Evolutionary conservation across 495 filamentous ascomycete genomes (phyloP).

Genomic region (Aspergillus taichungensis): DNA sequence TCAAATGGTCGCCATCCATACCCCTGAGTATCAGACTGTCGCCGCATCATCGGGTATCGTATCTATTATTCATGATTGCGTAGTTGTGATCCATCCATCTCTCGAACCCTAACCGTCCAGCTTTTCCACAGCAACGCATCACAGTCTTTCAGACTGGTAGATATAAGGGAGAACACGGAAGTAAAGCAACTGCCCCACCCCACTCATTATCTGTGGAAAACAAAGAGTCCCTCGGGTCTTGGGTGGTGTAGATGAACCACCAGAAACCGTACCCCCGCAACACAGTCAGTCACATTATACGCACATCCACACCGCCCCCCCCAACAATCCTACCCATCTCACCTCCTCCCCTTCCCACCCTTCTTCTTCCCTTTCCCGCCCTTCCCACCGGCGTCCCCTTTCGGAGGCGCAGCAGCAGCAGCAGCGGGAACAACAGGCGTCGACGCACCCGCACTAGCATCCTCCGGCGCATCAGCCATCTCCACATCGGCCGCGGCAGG

Average conservation of each 20-base stretch:
- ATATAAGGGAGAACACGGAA: background rate
- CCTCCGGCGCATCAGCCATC: conserved; percentile 28
- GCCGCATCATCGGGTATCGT: too few species aligned
- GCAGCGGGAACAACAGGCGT: background rate
- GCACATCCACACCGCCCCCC: conserved; percentile 4
- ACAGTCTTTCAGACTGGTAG: too few species aligned
- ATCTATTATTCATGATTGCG: too few species aligned
- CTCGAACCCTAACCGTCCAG: too few species aligned
- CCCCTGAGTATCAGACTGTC: too few species aligned
- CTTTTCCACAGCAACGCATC: too few species aligned
- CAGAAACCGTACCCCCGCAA: background rate
- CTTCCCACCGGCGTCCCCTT: conserved; percentile 11
- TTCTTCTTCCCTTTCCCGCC: conserved; percentile 20
- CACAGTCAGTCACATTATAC: background rate
- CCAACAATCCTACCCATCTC: conserved; percentile 13
- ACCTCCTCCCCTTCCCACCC: conserved; percentile 27
- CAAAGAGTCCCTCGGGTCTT: too few species aligned
- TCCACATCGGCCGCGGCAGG: conserved; percentile 24
- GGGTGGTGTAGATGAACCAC: background rate
- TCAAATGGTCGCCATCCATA: too few species aligned
- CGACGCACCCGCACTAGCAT: background rate
- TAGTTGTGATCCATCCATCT: too few species aligned
- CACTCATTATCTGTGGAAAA: too few species aligned
- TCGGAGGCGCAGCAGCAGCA: conserved; percentile 2
- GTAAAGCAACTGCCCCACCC: too few species aligned